Percentiles rank a stretch among this genome's conserved stretches.
Evolutionary conservation across 306 rosid species (phyloP).

Genomic region (Acacia melanoxylon): DNA sequence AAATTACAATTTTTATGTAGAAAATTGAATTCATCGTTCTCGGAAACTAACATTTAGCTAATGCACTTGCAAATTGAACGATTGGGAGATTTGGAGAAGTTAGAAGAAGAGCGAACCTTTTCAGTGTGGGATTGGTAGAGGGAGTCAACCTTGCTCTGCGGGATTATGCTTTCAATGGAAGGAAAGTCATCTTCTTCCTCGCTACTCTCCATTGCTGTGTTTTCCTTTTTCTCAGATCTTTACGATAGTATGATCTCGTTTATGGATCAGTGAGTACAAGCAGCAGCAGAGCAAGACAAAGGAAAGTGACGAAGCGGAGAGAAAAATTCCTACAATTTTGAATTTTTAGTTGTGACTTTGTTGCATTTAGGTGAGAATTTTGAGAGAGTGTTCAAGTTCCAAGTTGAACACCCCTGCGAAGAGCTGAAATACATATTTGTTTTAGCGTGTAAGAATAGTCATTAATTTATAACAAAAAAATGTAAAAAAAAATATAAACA

Average conservation of each 20-base stretch:
- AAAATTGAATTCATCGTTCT: background rate
- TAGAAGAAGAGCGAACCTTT: constrained; percentile 55
- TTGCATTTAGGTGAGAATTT: background rate
- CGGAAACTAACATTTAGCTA: background rate
- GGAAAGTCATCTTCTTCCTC: constrained; percentile 98
- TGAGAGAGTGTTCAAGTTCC: too few species aligned
- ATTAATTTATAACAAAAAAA: too few species aligned
- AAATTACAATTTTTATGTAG: background rate
- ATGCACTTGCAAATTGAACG: background rate
- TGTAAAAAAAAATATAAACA: too few species aligned
- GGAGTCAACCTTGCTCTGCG: constrained; percentile 90
- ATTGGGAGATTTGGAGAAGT: background rate
- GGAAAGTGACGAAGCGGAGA: background rate
- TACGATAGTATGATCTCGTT: background rate
- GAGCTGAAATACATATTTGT: too few species aligned
- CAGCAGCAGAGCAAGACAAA: background rate
- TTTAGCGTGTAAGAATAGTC: too few species aligned
- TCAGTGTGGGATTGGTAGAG: constrained; percentile 90
- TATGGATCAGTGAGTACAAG: background rate
- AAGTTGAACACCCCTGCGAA: too few species aligned
- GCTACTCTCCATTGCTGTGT: constrained; percentile 77
- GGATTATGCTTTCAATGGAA: constrained; percentile 76
- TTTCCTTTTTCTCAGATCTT: background rate
- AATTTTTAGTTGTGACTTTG: background rate
- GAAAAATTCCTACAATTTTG: background rate